These are phyloP conservation scores for Saccharomycopsis hybrid DNA, from an alignment of 1,139 yeast species.

Conservation along the genomic window DNA sequence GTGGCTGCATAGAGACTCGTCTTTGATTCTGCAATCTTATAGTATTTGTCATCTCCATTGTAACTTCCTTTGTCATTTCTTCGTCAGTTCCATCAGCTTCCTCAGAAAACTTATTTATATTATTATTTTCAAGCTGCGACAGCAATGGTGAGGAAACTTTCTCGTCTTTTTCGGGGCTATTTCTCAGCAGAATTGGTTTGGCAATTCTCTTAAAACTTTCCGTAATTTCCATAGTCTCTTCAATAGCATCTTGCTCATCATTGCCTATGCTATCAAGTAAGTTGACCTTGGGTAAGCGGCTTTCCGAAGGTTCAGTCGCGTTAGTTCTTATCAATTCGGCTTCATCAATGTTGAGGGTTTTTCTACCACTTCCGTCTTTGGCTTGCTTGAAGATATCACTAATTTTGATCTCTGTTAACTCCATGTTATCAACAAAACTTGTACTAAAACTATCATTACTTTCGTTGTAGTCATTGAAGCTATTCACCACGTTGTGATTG, in stretches of 20 bases:
- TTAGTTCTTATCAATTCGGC: background rate
- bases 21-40: background rate
- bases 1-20: too few species aligned
- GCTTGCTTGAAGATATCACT: constrained; percentile 14
- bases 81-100: constrained; percentile 23
- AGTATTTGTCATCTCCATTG: constrained; percentile 16
- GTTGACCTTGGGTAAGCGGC: constrained; percentile 10
- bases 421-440: constrained; percentile 12
- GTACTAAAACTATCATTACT: constrained; percentile 4
- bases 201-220: constrained; percentile 4
- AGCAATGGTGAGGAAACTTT: background rate
- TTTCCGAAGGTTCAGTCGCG: background rate
- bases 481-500: background rate
- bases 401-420: constrained; percentile 18
- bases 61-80: constrained; percentile 23
- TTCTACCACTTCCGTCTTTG: constrained; percentile 11
- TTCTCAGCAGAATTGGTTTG: constrained; percentile 1
- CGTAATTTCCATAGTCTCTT: constrained; percentile 17
- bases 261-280: constrained; percentile 3
- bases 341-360: constrained; percentile 2
- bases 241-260: constrained; percentile 5
- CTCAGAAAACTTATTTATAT: constrained; percentile 21
- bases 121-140: background rate
- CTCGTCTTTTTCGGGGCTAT: background rate
- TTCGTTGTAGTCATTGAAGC: constrained; percentile 5